Percentiles rank a stretch among this genome's conserved stretches.
phyloP scores from a whole-genome alignment of 257 asterid species.

The Linaria vulgaris region DNA sequence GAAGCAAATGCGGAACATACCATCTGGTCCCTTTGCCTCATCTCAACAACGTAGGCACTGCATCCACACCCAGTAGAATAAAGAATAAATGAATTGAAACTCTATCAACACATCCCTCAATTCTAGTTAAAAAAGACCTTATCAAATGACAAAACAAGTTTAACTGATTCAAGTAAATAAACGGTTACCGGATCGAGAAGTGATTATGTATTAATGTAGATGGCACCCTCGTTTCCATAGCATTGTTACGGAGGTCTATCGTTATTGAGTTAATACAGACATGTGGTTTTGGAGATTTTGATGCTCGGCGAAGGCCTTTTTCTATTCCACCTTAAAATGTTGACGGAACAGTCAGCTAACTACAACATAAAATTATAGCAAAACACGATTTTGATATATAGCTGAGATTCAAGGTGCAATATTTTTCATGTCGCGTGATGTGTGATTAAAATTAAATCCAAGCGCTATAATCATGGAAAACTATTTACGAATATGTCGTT shows the following conservation, averaged over 20 bases:
- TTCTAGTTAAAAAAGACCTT: background rate
- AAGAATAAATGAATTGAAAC: no score
- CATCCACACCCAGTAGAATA: no score
- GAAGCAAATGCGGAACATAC: slow-evolving; percentile 49
- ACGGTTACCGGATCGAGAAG: slow-evolving; percentile 71
- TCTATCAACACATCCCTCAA: no score
- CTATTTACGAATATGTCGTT: background rate
- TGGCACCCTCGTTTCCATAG: slow-evolving; percentile 36
- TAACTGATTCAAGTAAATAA: slow-evolving; percentile 3
- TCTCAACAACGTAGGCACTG: slow-evolving; percentile 68
- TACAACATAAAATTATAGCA: slow-evolving; percentile 29
- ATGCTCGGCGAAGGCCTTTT: no score
- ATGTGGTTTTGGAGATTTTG: slow-evolving; percentile 43
- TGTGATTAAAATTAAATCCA: no score
- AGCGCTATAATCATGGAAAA: background rate
- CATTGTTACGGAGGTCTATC: slow-evolving; percentile 51
- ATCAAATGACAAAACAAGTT: slow-evolving; percentile 4
- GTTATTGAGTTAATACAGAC: slow-evolving; percentile 53
- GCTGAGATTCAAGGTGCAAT: background rate
- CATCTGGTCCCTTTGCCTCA: slow-evolving; percentile 47
- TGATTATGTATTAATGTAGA: slow-evolving; percentile 32
- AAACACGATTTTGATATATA: slow-evolving; percentile 2
- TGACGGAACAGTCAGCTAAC: slow-evolving; percentile 12
- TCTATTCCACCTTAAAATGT: slow-evolving; percentile 28
- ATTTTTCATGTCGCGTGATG: no score